phyloP scores from a whole-genome alignment of 2,329 filamentous ascomycete genomes.

The Diaporthe helianthi region DNA sequence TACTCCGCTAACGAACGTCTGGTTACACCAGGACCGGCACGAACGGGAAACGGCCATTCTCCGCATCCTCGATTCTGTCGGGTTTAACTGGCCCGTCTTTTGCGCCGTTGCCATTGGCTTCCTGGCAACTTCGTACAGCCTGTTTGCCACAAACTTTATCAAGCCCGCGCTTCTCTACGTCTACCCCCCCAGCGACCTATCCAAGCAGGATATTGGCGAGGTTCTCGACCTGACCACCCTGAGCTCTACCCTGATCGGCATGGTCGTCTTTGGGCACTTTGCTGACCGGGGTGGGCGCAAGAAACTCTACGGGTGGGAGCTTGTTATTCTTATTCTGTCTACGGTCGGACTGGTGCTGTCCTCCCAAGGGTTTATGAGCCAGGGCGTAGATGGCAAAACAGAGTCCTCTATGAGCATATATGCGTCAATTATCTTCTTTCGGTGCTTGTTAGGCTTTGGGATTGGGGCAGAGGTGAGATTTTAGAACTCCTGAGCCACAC shows the following conservation, averaged over 20 bases:
- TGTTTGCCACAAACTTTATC: slow-evolving; percentile 42
- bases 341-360: slow-evolving; percentile 34
- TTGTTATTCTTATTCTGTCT: slow-evolving; percentile 30
- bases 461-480: slow-evolving; percentile 40
- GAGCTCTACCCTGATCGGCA: slow-evolving; percentile 29
- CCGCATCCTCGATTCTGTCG: slow-evolving; percentile 34
- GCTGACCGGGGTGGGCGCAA: slow-evolving; percentile 35
- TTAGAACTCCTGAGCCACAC: neutral
- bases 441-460: slow-evolving; percentile 39
- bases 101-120: slow-evolving; percentile 41
- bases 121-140: slow-evolving; percentile 41
- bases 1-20: neutral
- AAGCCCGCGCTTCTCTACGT: slow-evolving; percentile 40
- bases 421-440: slow-evolving; percentile 38
- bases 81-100: slow-evolving; percentile 41
- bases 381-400: neutral
- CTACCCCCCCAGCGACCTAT: slow-evolving; percentile 34
- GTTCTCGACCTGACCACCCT: slow-evolving; percentile 31
- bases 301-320: slow-evolving; percentile 34
- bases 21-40: slow-evolving; percentile 3
- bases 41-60: slow-evolving; percentile 30
- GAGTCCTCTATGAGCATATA: slow-evolving; percentile 40
- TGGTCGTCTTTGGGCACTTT: slow-evolving; percentile 32
- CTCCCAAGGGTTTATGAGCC: slow-evolving; percentile 31
- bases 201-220: slow-evolving; percentile 11